A percentile compares a stretch with the other conserved stretches of the same genome.
phyloP scores from a whole-genome alignment of 1,284 basidiomycete species.

The Ustilago hordei region DNA sequence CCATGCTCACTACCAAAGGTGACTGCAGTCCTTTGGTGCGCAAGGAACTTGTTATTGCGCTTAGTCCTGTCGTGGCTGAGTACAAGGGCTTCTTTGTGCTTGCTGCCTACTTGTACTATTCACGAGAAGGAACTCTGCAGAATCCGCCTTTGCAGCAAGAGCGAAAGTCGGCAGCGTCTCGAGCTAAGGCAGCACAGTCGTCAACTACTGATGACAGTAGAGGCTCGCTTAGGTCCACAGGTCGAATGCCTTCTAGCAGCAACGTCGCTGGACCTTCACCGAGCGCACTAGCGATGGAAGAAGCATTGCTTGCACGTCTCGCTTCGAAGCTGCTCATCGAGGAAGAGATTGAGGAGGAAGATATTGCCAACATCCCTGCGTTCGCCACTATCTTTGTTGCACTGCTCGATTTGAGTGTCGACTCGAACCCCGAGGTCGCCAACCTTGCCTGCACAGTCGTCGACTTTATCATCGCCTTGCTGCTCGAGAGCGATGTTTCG shows the following conservation, averaged over 20 bases:
- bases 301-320: conserved; percentile 79
- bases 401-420: conserved; percentile 89
- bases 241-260: conserved; percentile 18
- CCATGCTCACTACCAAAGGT: conserved; percentile 80
- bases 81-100: conserved; percentile 96
- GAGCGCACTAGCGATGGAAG: conserved; percentile 60
- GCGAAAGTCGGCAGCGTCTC: conserved; percentile 13
- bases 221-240: conserved; percentile 17
- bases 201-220: conserved; percentile 12
- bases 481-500: conserved; percentile 88
- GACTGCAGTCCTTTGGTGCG: conserved; percentile 96
- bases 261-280: conserved; percentile 21
- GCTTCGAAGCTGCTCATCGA: conserved; percentile 78
- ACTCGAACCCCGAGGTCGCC: conserved; percentile 92
- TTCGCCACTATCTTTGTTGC: conserved; percentile 93
- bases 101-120: conserved; percentile 95
- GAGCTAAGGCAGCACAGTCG: conserved; percentile 23
- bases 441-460: conserved; percentile 89
- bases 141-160: conserved; percentile 25
- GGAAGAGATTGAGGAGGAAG: conserved; percentile 79
- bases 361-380: conserved; percentile 81
- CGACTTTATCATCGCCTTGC: conserved; percentile 89
- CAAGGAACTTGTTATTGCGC: conserved; percentile 90
- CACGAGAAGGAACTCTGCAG: conserved; percentile 71
- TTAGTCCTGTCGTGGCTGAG: conserved; percentile 92